These are phyloP conservation scores for Astrothelium macrocarpum DNA, from an alignment of 495 filamentous ascomycete species.

Conservation along the genomic window DNA sequence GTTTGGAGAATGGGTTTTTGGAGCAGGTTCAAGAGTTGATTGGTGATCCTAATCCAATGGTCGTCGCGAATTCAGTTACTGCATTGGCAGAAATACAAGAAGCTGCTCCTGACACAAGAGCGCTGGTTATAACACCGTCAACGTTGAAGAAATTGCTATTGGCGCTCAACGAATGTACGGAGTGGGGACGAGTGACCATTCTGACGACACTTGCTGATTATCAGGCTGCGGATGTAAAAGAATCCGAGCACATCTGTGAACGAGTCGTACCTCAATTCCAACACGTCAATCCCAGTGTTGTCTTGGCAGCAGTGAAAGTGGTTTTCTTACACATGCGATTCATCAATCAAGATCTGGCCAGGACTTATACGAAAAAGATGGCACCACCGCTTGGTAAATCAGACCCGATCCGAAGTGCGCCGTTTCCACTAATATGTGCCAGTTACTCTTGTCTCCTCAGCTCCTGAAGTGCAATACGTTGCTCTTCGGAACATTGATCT, in stretches of 20 bases:
- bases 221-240: constrained; percentile 73
- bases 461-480: constrained; percentile 96
- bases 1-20: constrained; percentile 92
- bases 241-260: constrained; percentile 98
- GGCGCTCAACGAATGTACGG: constrained; percentile 96
- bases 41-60: constrained; percentile 97
- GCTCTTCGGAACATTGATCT: constrained; percentile 93
- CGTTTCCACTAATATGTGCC: constrained; percentile 15
- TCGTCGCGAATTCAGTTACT: constrained; percentile 92
- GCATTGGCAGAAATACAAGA: constrained; percentile 88
- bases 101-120: constrained; percentile 79
- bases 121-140: constrained; percentile 66
- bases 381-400: constrained; percentile 78
- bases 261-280: constrained; percentile 94
- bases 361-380: constrained; percentile 94
- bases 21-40: constrained; percentile 95
- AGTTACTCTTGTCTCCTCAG: constrained; percentile 94
- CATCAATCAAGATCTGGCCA: constrained; percentile 68
- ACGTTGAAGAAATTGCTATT: constrained; percentile 90
- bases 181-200: constrained; percentile 98
- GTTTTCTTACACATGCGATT: constrained; percentile 95
- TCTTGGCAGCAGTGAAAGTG: constrained; percentile 91
- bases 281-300: constrained; percentile 94
- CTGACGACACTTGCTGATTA: constrained; percentile 84
- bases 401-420: background rate